Evolutionary conservation across 176 grass and related monocot genomes (phyloP).

Genomic region (Canna indica): DNA sequence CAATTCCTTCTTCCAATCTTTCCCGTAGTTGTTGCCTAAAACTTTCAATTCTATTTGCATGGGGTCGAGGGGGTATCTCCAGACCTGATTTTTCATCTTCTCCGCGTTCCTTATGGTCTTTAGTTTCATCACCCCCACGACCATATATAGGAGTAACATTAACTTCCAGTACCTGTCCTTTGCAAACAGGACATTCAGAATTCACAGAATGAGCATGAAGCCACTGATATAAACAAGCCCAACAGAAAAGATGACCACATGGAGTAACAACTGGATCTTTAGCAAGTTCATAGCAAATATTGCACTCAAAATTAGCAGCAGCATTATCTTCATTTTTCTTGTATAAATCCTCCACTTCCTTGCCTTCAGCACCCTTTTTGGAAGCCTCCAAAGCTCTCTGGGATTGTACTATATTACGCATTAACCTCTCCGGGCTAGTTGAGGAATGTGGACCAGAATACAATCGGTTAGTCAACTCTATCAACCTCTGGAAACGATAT

Average conservation of each 20-base stretch:
- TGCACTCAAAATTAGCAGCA: conserved; percentile 60
- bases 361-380: conserved; percentile 41
- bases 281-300: conserved; percentile 68
- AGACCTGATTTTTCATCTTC: conserved; percentile 5
- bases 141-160: conserved; percentile 80
- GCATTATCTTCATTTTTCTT: conserved; percentile 34
- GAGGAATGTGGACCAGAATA: neutral
- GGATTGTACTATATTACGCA: conserved; percentile 37
- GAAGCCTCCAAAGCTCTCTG: conserved; percentile 35
- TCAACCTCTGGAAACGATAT: conserved; percentile 7
- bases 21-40: conserved; percentile 37
- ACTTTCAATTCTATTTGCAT: conserved; percentile 39
- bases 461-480: conserved; percentile 1
- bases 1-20: conserved; percentile 18
- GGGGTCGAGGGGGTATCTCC: conserved; percentile 57
- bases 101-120: conserved; percentile 3
- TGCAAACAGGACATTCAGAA: conserved; percentile 81
- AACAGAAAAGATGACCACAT: conserved; percentile 90
- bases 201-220: conserved; percentile 33
- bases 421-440: conserved; percentile 10
- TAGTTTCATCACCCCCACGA: conserved; percentile 29
- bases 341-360: conserved; percentile 11
- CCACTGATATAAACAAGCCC: conserved; percentile 80
- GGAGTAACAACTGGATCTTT: conserved; percentile 69
- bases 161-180: conserved; percentile 44